Evolutionary conservation across 768 basidiomycete genomes (phyloP).

Genomic region (Russula brevipes): DNA sequence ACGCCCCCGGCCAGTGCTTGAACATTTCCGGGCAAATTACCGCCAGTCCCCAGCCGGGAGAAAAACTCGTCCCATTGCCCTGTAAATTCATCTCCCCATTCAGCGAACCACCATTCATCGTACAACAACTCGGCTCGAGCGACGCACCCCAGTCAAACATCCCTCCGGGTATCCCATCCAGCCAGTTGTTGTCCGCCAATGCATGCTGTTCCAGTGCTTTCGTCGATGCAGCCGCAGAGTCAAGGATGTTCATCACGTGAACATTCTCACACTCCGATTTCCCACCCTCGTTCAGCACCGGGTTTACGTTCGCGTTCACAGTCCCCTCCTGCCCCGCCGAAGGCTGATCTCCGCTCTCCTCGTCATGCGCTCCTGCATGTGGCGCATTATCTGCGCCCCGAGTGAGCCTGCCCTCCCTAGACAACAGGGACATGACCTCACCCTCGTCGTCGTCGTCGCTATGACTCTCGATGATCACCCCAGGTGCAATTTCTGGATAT

Average conservation of each 20-base stretch:
- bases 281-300: slow-evolving; percentile 54
- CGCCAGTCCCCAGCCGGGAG: slow-evolving; percentile 37
- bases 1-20: background rate
- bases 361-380: slow-evolving; percentile 8
- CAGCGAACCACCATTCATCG: slow-evolving; percentile 6
- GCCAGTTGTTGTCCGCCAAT: slow-evolving; percentile 58
- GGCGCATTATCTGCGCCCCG: slow-evolving; percentile 16
- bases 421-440: slow-evolving; percentile 19
- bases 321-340: slow-evolving; percentile 42
- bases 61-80: slow-evolving; percentile 85
- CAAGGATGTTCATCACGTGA: slow-evolving; percentile 73
- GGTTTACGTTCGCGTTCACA: slow-evolving; percentile 66
- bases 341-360: slow-evolving; percentile 40
- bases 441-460: slow-evolving; percentile 32
- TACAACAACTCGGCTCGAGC: slow-evolving; percentile 6
- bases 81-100: slow-evolving; percentile 30
- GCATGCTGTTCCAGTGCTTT: slow-evolving; percentile 55
- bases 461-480: slow-evolving; percentile 48
- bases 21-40: background rate
- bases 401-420: slow-evolving; percentile 12
- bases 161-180: slow-evolving; percentile 74
- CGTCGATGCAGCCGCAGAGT: slow-evolving; percentile 49
- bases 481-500: slow-evolving; percentile 45
- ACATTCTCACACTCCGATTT: slow-evolving; percentile 43
- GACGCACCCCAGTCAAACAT: slow-evolving; percentile 85